Evolutionary conservation across 2,329 filamentous ascomycete species (phyloP), one percentile per base, ranked within the genome.

Genomic region (Hirsutella thompsonii): DNA sequence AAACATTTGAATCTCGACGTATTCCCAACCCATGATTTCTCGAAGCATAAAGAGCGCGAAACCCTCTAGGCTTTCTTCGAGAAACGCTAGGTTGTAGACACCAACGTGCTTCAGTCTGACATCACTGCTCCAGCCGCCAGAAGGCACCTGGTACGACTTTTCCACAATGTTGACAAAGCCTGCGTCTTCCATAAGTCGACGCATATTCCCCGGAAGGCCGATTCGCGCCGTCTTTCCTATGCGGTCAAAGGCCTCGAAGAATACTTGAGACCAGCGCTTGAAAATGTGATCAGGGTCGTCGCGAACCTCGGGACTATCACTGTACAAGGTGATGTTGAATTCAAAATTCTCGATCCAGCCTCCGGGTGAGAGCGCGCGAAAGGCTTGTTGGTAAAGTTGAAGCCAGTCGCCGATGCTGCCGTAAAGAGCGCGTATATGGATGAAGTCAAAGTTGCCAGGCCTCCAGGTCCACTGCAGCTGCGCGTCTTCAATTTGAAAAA

Each of bases 361-460:
- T 9, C 76, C 76, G 0, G 77, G 74, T 38, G 69, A 69, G 13
- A 77, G 62, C 38, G 74, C 67, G 41, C 64, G 62, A 51, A 60
- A 74, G 2, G 69, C 58, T 42, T 71, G 67, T 34, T 59, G 54
- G 42, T 79, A 67, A 4, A 80, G 53, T 10, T 66, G 60, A 29
- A 65, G 63, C 57, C 75, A 80, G 47, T 78, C 74, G 3, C 61
- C 56, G 42, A 80, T 69, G 42, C 68, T 68, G 20, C 76, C 77
- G 4, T 68, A 61, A 47, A 81, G 60, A 49, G 72, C 64, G 23
- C 72, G 69, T 8, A 72, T 69, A 52, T 81, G 79, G 40, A 82
- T 69, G 47, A 70, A 74, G 55, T 81, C 76, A 50, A 76, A 74
- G 23, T 63, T 55, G 42, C 48, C 44, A 5, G 41, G 38, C 26